phyloP scores from a whole-genome alignment of 768 basidiomycete species.

The Lyophyllum atratum region DNA sequence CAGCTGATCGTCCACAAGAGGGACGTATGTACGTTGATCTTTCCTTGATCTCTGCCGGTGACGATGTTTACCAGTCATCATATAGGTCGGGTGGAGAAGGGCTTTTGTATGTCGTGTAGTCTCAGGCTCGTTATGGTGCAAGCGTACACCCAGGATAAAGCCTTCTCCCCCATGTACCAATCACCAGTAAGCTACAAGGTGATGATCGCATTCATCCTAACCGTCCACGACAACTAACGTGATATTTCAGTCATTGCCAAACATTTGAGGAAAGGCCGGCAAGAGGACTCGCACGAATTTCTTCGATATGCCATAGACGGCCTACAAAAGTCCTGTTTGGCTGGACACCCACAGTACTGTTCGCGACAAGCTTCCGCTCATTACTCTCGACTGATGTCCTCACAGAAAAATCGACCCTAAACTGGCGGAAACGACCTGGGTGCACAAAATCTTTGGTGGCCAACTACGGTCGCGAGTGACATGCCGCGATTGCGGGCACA shows the following conservation, averaged over 20 bases:
- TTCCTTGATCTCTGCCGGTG: background rate
- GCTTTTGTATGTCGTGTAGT: slow-evolving; percentile 82
- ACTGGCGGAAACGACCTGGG: slow-evolving; percentile 86
- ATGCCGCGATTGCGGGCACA: slow-evolving; percentile 78
- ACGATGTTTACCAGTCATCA: slow-evolving; percentile 1
- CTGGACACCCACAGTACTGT: slow-evolving; percentile 71
- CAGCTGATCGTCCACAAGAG: slow-evolving; percentile 53
- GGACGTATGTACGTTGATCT: slow-evolving; percentile 58
- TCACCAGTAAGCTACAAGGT: slow-evolving; percentile 76
- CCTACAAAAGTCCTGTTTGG: slow-evolving; percentile 82
- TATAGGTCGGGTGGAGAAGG: slow-evolving; percentile 42
- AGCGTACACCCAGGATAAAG: slow-evolving; percentile 44
- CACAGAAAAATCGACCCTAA: slow-evolving; percentile 69
- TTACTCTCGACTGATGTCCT: slow-evolving; percentile 3
- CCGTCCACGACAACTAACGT: slow-evolving; percentile 1
- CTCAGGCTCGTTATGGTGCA: slow-evolving; percentile 59
- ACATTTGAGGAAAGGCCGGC: slow-evolving; percentile 85
- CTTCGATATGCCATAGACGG: slow-evolving; percentile 92
- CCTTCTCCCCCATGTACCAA: slow-evolving; percentile 65
- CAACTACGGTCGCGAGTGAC: slow-evolving; percentile 87
- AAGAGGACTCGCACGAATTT: slow-evolving; percentile 98
- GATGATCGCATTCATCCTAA: slow-evolving; percentile 23
- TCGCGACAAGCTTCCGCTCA: background rate
- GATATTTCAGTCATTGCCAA: slow-evolving; percentile 76
- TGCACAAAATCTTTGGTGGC: slow-evolving; percentile 94